These are phyloP conservation scores for Mesotaenium endlicherianum DNA, from an alignment of 139 green algal species.

Conservation along the genomic window DNA sequence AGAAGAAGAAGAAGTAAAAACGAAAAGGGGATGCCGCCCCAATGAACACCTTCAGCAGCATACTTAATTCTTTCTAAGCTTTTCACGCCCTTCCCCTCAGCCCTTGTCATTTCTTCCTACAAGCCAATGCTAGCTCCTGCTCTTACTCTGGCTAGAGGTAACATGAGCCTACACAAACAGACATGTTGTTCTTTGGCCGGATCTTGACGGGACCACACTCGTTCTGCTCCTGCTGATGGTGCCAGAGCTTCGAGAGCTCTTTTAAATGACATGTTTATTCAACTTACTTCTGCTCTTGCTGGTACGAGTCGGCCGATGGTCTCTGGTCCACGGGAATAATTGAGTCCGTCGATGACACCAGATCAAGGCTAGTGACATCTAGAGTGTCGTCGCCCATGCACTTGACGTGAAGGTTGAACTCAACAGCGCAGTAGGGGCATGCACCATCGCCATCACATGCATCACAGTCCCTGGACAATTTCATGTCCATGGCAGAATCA, in stretches of 20 bases:
- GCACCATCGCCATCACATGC: constrained; percentile 32
- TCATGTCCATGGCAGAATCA: constrained; percentile 55
- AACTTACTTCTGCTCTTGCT: not conserved
- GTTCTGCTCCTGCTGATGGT: not conserved
- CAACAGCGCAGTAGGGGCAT: constrained; percentile 46
- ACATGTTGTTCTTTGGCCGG: too few relatives aligned
- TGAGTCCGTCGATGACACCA: constrained; percentile 3
- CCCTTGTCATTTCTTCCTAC: too few relatives aligned
- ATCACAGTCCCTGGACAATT: constrained; percentile 50
- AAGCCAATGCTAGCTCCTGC: too few relatives aligned
- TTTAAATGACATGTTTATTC: too few relatives aligned
- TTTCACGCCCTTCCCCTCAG: too few relatives aligned
- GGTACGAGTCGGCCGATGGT: not conserved
- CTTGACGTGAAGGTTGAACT: constrained; percentile 42
- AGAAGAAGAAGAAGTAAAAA: constrained; percentile 2
- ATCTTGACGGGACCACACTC: too few relatives aligned
- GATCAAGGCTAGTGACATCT: constrained; percentile 67
- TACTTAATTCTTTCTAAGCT: not conserved
- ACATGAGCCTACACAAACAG: too few relatives aligned
- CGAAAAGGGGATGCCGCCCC: too few relatives aligned
- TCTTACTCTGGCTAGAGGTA: too few relatives aligned
- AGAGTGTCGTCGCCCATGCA: constrained; percentile 62
- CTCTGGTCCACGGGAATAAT: constrained; percentile 12
- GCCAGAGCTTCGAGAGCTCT: too few relatives aligned
- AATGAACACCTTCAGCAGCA: too few relatives aligned